Evolutionary conservation across 1,284 basidiomycete species (phyloP).

Genomic region (Rhodotorula sp.): DNA sequence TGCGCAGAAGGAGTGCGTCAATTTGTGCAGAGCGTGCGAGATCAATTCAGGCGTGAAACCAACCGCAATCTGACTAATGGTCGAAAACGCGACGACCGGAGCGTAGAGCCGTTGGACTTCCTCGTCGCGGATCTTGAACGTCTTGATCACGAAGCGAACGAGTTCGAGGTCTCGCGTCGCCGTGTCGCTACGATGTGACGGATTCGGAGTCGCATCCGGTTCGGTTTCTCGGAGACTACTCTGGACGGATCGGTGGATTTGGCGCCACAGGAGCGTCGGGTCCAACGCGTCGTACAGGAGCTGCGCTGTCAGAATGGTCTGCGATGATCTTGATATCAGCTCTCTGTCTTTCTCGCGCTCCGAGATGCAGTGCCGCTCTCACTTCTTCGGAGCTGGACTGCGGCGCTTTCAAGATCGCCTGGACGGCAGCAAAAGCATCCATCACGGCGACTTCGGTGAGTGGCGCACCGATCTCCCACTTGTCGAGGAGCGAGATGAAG

Average conservation of each 20-base stretch:
- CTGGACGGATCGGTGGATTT: conserved; percentile 59
- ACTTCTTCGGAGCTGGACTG: no score
- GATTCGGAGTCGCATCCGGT: conserved; percentile 24
- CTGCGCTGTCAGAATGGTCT: conserved; percentile 80
- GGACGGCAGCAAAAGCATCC: conserved; percentile 55
- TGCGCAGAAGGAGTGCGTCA: neutral
- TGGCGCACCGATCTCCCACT: conserved; percentile 88
- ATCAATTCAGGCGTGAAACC: conserved; percentile 35
- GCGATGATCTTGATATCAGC: neutral
- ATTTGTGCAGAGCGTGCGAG: neutral
- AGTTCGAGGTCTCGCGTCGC: conserved; percentile 54
- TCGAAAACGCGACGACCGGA: conserved; percentile 68
- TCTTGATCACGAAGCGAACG: conserved; percentile 51
- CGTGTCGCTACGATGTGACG: no score
- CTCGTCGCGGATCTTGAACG: conserved; percentile 55
- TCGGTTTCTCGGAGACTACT: conserved; percentile 50
- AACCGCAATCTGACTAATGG: conserved; percentile 65
- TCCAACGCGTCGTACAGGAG: conserved; percentile 92
- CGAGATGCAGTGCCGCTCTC: no score
- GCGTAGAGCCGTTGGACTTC: conserved; percentile 64
- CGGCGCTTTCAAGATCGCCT: neutral
- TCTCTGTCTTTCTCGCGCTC: no score
- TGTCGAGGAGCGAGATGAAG: conserved; percentile 90
- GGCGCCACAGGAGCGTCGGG: conserved; percentile 81
- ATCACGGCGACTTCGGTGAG: conserved; percentile 76